Evolutionary conservation across 257 asterid genomes (phyloP), one percentile per base, ranked within the genome.

Genomic region (Ophiorrhiza pumila): DNA sequence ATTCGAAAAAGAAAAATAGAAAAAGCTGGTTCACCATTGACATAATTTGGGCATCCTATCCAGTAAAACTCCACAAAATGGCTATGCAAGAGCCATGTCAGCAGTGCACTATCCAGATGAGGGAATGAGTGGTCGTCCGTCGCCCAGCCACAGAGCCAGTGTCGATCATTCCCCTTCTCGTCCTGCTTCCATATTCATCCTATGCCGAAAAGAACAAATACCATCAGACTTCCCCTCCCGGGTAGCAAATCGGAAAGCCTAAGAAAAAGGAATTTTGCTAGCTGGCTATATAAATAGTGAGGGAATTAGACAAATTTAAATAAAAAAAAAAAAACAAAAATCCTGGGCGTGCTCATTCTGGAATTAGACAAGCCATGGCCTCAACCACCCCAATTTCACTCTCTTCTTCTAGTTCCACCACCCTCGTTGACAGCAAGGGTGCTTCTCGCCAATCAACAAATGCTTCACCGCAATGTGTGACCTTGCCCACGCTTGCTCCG

Each of bases 341-440:
- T 49, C 32, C 39, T 71, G 13, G 7, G 46, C 56, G 4, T n/a
- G 2, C 46, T 12, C 43, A 31, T 58, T 52, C 60, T 1, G 32
- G 1, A 27, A 2, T 23, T 17, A 23, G 22, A 32, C 43, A 35
- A 77, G 75, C 41, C 56, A 86, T 86, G 92, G 94, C 89, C 61
- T 82, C 92, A 56, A 69, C 85, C 78, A 80, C 92, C 69, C 87
- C 87, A 46, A 80, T 87, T 56, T 87, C 95, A 8, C 84, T 88
- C 42, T 80, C 92, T 49, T 79, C 92, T 17, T 80, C 90, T 10
- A 17, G 25, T 1, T 8, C 31, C 31, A 22, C 31, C 10, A 71
- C 86, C 58, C 73, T 83, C 47, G 58, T 80, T 35, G 87, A 83
- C 58, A 72, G 81, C 77, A 85, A 81, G 79, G 74, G 83, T 47